Percentiles rank a stretch among this genome's conserved stretches.
Evolutionary conservation across 306 rosid species (phyloP).

Genomic region (Cercis canadensis): DNA sequence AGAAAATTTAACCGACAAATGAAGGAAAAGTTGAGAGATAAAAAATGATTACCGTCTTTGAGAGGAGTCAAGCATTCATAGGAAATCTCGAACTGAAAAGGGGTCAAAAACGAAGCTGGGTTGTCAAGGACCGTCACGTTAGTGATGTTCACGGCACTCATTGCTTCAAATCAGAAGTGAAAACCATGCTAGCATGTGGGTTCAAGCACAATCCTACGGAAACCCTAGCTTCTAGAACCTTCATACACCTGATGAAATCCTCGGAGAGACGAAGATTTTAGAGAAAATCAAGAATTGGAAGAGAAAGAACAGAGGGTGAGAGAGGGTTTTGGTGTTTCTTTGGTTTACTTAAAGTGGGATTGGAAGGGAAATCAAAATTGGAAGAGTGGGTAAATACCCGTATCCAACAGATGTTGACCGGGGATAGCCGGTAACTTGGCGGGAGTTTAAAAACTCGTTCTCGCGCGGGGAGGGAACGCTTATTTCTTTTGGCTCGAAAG

Average conservation of each 20-base stretch:
- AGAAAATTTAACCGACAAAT: background rate
- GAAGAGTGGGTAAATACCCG: background rate
- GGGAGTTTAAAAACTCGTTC: conserved; percentile 1
- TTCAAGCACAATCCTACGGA: background rate
- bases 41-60: conserved; percentile 59
- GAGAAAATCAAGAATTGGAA: too few relatives aligned
- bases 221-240: background rate
- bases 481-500: too few relatives aligned
- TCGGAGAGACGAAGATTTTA: too few relatives aligned
- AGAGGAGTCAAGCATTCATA: conserved; percentile 82
- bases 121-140: conserved; percentile 87
- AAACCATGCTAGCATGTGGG: background rate
- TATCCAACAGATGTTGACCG: background rate
- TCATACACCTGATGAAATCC: background rate
- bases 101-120: conserved; percentile 73
- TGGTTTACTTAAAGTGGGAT: too few relatives aligned
- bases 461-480: background rate
- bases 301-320: background rate
- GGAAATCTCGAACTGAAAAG: conserved; percentile 91
- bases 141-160: conserved; percentile 92
- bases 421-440: conserved; percentile 20
- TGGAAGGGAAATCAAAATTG: background rate
- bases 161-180: conserved; percentile 29
- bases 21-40: background rate
- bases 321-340: too few relatives aligned